Base-by-base conservation (phyloP, 2,329 filamentous ascomycete genomes). In the Fusarium zealandicum region DNA sequence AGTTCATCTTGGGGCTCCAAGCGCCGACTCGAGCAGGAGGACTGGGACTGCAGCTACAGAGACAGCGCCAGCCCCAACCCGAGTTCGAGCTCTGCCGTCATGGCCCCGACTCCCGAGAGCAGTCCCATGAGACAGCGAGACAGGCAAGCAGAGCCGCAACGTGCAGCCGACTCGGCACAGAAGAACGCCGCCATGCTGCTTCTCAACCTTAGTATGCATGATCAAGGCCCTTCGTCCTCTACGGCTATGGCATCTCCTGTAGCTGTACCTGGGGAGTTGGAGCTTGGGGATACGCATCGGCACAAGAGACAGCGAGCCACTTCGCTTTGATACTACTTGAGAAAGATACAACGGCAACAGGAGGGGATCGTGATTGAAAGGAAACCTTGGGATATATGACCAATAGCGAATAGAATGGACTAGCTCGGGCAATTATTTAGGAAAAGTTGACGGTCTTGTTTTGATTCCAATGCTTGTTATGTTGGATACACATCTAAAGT, bases 111-210 rank as follows among this genome's bases (percentile, higher is more conserved):
- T 11, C 62, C 65, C 14, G 63, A 63, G 20, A 38, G 53, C 14
- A 67, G 50, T 20, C 56, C 64, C 3, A 30, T 55, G 37, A 55
- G 46, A 31, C 54, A 52, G 7, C 39, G 44, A 41, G 43, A 18
- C 22, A 31, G 10, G 1, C 39, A 35, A 30, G 38, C 32, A 8
- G 35, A 42, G 14, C 51, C 28, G 7, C 41, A 36, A 6, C 39
- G 20, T 6, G 33, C 18, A 27, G 28, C 51, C 8, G 63, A 66
- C 39, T 16, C 37, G 4, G 53, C 54, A 6, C 57, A 65, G 36
- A 54, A 64, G 36, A 51, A 61, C 17, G 64, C 66, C 7, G 65
- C 64, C 11, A 49, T 68, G 28, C 55, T 67, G n/a, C 58, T 68
- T 5, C 52, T 68, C 25, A 63, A 55, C 27, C 54, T 65, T 20